Evolutionary conservation across 306 rosid species (phyloP).

Genomic region (Dryas drummondii): DNA sequence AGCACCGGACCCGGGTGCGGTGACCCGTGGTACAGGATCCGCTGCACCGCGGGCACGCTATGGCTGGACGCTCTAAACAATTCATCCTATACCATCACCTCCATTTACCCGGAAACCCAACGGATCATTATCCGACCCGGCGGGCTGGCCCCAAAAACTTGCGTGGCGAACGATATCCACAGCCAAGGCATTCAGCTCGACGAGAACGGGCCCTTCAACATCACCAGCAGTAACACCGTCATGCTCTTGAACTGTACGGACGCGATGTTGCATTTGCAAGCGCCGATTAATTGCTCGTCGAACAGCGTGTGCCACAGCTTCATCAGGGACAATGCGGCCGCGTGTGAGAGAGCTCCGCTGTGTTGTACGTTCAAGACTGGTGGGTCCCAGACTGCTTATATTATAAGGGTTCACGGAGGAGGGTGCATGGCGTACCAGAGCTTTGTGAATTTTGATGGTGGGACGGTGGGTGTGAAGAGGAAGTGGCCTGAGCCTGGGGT

Average conservation of each 20-base stretch:
- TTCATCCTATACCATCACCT: conserved; percentile 34
- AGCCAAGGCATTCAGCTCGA: conserved; percentile 42
- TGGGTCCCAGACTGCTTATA: conserved; percentile 15
- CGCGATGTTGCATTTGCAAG: background rate
- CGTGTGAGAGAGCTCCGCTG: background rate
- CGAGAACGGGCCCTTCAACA: conserved; percentile 28
- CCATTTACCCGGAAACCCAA: conserved; percentile 23
- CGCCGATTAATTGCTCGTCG: conserved; percentile 29
- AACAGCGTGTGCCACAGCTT: conserved; percentile 37
- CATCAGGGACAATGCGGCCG: conserved; percentile 23
- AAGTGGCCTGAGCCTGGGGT: conserved; percentile 48
- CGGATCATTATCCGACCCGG: conserved; percentile 32
- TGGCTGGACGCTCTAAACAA: conserved; percentile 40
- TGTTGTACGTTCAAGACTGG: conserved; percentile 39
- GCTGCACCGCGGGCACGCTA: conserved; percentile 34
- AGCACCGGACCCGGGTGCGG: conserved; percentile 49
- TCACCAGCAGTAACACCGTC: conserved; percentile 37
- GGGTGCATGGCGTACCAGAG: conserved; percentile 47
- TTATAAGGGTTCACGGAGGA: conserved; percentile 22
- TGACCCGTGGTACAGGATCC: conserved; percentile 35
- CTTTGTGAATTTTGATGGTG: conserved; percentile 35
- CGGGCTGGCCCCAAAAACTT: background rate
- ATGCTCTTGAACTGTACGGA: conserved; percentile 39
- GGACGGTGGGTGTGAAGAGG: conserved; percentile 6
- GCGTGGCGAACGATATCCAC: conserved; percentile 34